Conservation (phyloP, 257 asterid genomes). For the Mentha longifolia region DNA sequence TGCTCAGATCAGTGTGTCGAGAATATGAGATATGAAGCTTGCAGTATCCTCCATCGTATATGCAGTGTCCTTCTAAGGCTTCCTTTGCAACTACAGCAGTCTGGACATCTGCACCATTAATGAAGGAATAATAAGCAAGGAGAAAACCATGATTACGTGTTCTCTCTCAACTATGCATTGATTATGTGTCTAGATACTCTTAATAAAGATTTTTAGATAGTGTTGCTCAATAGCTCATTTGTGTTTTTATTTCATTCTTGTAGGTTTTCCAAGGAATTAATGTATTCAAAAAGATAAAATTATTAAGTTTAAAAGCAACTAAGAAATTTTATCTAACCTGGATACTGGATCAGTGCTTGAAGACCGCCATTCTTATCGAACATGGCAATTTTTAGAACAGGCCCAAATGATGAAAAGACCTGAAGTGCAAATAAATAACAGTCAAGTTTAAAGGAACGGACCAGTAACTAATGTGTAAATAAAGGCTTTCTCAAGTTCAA, state of each 20-base stretch:
- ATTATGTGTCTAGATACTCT: not conserved
- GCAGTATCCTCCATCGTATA: slow-evolving; percentile 98
- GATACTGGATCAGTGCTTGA: slow-evolving; percentile 88
- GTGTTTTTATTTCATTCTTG: slow-evolving; percentile 16
- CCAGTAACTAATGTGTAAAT: slow-evolving; percentile 23
- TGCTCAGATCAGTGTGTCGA: slow-evolving; percentile 97
- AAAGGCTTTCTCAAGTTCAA: slow-evolving; percentile 32
- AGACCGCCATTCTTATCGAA: slow-evolving; percentile 90
- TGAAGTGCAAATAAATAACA: slow-evolving; percentile 34
- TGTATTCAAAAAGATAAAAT: not conserved
- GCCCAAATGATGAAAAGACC: slow-evolving; percentile 86
- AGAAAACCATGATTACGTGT: not conserved
- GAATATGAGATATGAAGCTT: slow-evolving; percentile 96
- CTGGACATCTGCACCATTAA: slow-evolving; percentile 73
- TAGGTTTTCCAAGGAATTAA: not conserved
- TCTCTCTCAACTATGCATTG: not conserved
- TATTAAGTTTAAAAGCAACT: slow-evolving; percentile 17
- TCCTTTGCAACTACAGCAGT: slow-evolving; percentile 96
- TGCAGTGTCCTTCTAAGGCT: slow-evolving; percentile 96
- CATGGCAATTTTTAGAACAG: slow-evolving; percentile 88
- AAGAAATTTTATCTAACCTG: slow-evolving; percentile 54
- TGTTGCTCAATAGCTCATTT: not conserved
- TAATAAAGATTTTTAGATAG: not conserved
- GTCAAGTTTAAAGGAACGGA: slow-evolving; percentile 21
- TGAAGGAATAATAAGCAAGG: not conserved